A percentile compares a stretch with the other conserved stretches of the same genome.
These are phyloP conservation scores for Sherardia arvensis DNA, from an alignment of 257 asterid species.

Conservation along the genomic window DNA sequence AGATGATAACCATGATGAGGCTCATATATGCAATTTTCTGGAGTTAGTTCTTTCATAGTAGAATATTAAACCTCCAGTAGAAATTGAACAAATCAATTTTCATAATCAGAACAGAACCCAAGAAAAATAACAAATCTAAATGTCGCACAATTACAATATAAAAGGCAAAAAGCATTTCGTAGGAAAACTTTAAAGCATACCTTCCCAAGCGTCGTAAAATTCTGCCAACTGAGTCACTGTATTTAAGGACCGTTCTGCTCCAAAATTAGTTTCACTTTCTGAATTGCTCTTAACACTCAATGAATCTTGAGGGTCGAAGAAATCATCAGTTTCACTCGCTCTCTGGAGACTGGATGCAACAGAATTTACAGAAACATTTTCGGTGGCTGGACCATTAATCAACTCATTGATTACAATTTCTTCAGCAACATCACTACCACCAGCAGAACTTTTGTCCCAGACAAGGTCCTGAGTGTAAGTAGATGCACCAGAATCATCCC, in stretches of 20 bases:
- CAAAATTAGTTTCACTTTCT: slow-evolving; percentile 49
- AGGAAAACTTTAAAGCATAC: slow-evolving; percentile 21
- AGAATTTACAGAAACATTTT: slow-evolving; percentile 26
- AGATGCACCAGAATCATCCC: slow-evolving; percentile 15
- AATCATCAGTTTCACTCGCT: slow-evolving; percentile 46
- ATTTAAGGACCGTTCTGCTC: slow-evolving; percentile 34
- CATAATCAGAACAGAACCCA: background rate
- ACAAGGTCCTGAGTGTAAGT: slow-evolving; percentile 18
- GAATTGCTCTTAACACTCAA: slow-evolving; percentile 48
- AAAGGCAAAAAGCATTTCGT: background rate
- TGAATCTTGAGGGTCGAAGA: slow-evolving; percentile 49
- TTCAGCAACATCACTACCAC: slow-evolving; percentile 19
- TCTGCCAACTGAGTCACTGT: slow-evolving; percentile 47
- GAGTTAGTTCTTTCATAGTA: background rate
- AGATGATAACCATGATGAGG: background rate
- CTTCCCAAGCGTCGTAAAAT: slow-evolving; percentile 99
- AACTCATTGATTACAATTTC: slow-evolving; percentile 18
- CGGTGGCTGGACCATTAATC: slow-evolving; percentile 20
- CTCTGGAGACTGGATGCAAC: slow-evolving; percentile 31
- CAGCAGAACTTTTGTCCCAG: slow-evolving; percentile 23
- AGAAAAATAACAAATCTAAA: background rate
- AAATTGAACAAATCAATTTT: background rate
- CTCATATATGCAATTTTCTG: background rate
- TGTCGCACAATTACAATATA: background rate
- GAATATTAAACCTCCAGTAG: background rate